Conservation (phyloP, 106 monocot genomes). For the Dendrobium nobile region DNA sequence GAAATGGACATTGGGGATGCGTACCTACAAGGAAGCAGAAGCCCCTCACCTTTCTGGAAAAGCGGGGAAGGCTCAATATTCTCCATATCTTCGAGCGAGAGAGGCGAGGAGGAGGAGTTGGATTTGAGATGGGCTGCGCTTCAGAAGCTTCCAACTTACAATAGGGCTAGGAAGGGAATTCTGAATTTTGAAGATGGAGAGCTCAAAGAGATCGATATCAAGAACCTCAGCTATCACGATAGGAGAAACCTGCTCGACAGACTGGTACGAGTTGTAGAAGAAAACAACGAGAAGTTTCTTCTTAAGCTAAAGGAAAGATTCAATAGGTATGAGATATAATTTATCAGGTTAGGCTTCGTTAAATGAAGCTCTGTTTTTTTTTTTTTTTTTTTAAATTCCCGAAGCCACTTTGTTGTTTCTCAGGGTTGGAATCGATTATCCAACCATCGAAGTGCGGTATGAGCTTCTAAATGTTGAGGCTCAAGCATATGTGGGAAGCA, state of each 20-base stretch:
- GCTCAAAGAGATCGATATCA: neutral
- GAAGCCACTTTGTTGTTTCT: neutral
- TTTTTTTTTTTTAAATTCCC: too few relatives aligned
- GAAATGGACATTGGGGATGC: too few relatives aligned
- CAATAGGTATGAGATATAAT: neutral
- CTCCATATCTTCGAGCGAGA: neutral
- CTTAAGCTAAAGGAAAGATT: conserved; percentile 11
- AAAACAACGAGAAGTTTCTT: conserved; percentile 13
- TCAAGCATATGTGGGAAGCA: conserved; percentile 8
- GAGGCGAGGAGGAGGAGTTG: neutral
- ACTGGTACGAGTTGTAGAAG: conserved; percentile 1
- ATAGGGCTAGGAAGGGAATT: conserved; percentile 4
- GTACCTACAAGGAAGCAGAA: too few relatives aligned
- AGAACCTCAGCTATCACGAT: neutral
- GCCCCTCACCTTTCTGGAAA: too few relatives aligned
- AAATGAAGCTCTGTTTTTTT: too few relatives aligned
- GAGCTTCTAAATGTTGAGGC: conserved; percentile 11
- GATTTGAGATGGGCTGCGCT: conserved; percentile 6
- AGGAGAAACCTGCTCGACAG: conserved; percentile 11
- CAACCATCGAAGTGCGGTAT: conserved; percentile 9
- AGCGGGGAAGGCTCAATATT: too few relatives aligned
- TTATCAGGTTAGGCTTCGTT: too few relatives aligned
- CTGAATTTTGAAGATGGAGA: neutral
- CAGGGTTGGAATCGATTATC: conserved; percentile 13
- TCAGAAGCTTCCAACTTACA: neutral